These are phyloP conservation scores for Eimeria falciformis DNA, from an alignment of 169 alveolate species.

Conservation along the genomic window DNA sequence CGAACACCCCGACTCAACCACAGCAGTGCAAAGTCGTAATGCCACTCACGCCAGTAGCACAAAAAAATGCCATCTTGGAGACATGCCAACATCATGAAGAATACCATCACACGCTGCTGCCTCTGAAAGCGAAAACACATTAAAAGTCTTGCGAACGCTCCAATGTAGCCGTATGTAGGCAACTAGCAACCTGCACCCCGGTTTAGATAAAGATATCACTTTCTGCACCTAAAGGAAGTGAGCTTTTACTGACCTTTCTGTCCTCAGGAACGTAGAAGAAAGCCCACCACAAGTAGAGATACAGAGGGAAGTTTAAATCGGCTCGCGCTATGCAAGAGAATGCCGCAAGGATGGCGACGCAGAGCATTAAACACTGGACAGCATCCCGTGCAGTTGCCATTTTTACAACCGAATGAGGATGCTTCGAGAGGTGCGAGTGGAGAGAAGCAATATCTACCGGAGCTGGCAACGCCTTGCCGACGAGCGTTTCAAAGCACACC, in stretches of 20 bases:
- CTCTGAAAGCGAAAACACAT: conserved; percentile 21
- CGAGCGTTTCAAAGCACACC: too few species aligned
- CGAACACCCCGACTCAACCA: too few species aligned
- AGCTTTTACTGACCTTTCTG: conserved; percentile 39
- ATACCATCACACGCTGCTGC: conserved; percentile 68
- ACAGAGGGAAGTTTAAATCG: conserved; percentile 72
- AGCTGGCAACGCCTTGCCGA: too few species aligned
- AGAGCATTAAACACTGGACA: conserved; percentile 68
- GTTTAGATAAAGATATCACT: not conserved
- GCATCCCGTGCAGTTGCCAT: conserved; percentile 75
- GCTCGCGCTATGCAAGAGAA: conserved; percentile 60
- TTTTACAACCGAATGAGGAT: not conserved
- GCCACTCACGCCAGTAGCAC: conserved; percentile 68
- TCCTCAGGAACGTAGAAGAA: conserved; percentile 75
- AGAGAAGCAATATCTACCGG: too few species aligned
- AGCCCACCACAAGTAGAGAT: conserved; percentile 67
- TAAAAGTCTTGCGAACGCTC: not conserved
- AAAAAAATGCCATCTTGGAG: conserved; percentile 58
- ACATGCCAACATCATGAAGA: conserved; percentile 64
- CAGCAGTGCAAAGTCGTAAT: too few species aligned
- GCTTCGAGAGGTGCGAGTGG: too few species aligned
- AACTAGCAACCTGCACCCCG: not conserved
- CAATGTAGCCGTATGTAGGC: not conserved
- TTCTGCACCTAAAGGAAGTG: not conserved
- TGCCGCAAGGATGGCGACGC: conserved; percentile 58